These are phyloP conservation scores for Tulasnella sp. DNA, from an alignment of 768 basidiomycete species.

Conservation along the genomic window DNA sequence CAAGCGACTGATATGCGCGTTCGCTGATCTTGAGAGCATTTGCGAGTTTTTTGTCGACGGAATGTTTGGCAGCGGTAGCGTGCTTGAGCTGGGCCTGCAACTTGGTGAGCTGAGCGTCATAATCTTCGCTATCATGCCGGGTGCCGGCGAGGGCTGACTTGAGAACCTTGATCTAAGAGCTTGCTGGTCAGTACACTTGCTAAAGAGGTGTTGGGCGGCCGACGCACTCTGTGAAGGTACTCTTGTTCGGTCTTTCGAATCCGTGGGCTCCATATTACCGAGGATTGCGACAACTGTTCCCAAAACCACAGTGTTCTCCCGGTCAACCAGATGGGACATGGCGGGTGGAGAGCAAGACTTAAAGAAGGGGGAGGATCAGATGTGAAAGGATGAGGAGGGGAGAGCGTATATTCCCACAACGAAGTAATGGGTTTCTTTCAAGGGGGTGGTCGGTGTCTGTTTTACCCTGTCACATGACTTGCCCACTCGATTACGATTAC, in stretches of 20 bases:
- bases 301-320: conserved; percentile 28
- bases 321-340: conserved; percentile 19
- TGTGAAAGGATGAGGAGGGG: not conserved
- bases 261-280: conserved; percentile 23
- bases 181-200: not conserved
- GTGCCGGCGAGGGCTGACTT: conserved; percentile 20
- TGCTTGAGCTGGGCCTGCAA: conserved; percentile 19
- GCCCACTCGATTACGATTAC: too few relatives aligned
- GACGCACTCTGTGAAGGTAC: conserved; percentile 22
- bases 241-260: conserved; percentile 29
- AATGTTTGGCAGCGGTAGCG: conserved; percentile 3
- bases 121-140: not conserved
- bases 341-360: not conserved
- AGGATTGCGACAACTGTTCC: conserved; percentile 31
- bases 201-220: not conserved
- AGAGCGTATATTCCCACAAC: not conserved
- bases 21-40: conserved; percentile 30
- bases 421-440: too few relatives aligned
- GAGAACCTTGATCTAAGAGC: conserved; percentile 10
- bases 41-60: conserved; percentile 26
- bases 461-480: too few relatives aligned
- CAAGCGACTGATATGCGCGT: conserved; percentile 28
- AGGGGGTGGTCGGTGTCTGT: too few relatives aligned
- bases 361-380: not conserved
- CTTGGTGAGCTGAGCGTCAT: conserved; percentile 17